Evolutionary conservation across 306 rosid species (phyloP).

Genomic region (Astragalus membranaceus): DNA sequence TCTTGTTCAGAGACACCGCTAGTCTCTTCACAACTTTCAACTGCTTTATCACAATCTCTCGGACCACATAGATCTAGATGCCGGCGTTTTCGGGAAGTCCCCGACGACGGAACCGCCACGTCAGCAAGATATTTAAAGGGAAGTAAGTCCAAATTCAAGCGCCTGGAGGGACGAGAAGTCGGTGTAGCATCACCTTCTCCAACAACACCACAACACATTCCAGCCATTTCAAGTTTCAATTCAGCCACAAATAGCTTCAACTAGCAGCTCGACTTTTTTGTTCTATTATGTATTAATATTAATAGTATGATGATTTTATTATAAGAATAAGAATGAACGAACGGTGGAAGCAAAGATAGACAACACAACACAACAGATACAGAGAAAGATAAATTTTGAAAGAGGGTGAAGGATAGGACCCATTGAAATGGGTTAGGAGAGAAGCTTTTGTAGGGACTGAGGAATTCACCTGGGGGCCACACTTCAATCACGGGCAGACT

Average conservation of each 20-base stretch:
- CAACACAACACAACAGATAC: neutral
- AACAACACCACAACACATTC: constrained; percentile 73
- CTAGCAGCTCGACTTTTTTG: neutral
- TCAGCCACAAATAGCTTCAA: neutral
- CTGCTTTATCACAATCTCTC: neutral
- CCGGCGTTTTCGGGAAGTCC: constrained; percentile 38
- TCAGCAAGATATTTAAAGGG: constrained; percentile 41
- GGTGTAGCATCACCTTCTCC: constrained; percentile 57
- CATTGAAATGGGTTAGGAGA: neutral
- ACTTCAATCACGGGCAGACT: constrained; percentile 42
- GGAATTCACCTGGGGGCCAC: constrained; percentile 55
- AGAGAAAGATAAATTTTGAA: neutral
- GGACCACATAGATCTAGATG: constrained; percentile 23
- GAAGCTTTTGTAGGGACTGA: constrained; percentile 33
- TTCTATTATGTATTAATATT: no score
- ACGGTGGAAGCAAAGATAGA: neutral
- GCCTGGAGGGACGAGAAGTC: constrained; percentile 29
- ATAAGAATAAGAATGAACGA: neutral
- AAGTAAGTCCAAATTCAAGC: constrained; percentile 39
- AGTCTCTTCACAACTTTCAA: neutral
- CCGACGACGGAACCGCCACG: constrained; percentile 18
- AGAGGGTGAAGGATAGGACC: constrained; percentile 3
- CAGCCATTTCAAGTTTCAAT: constrained; percentile 44
- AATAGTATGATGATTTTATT: no score
- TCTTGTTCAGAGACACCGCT: neutral